Base-by-base conservation (phyloP, 805 yeast species). In the Kluyveromyces nonfermentans region DNA sequence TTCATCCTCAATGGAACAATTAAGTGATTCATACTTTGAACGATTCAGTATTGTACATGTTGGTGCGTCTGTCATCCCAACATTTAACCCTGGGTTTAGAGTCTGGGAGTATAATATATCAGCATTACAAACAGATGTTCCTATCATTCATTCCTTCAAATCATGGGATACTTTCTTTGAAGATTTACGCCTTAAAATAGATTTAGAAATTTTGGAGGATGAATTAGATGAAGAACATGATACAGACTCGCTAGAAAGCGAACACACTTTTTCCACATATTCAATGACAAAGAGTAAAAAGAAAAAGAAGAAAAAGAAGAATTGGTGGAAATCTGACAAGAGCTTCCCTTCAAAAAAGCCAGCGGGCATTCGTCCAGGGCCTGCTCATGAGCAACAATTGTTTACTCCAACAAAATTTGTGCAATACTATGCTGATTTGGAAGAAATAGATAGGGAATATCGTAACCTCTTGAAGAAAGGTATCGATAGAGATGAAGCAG, bases 71-170 rank as follows among this genome's bases (percentile, higher is more conserved):
- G 77, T 86, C 12, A 76, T 87, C 12, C 95, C 96, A 3, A 86
- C 94, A 0, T 87, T 80, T 64, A 85, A 84, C 51, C 88, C 96
- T 5, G 85, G 88, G 5, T 56, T 86, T 48, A 70, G 95, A 50
- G 78, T 86, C 2, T 86, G 94, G 93, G 95, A 86, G 59, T 86
- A 86, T 60, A 86, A 86, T 55, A 74, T 75, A 32, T 73, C 85
- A 0, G 81, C 71, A 1, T 56, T 83, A 37, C 65, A 59, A n/a
- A 53, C 56, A 4, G 60, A 47, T n/a, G 33, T 40, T 10, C 25
- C 19, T 2, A 30, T 34, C 6, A 17, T 21, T 16, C 40, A 49
- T 36, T 16, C 45, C 3, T 37, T 64, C 50, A 50, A 68, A 46
- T 71, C 82, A 6, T 84, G 93, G 93, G 71, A 67, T 41, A 56